Percentiles rank a stretch among this genome's conserved stretches.
These are phyloP conservation scores for Agroathelia rolfsii DNA, from an alignment of 1,284 basidiomycete genomes.

Conservation along the genomic window DNA sequence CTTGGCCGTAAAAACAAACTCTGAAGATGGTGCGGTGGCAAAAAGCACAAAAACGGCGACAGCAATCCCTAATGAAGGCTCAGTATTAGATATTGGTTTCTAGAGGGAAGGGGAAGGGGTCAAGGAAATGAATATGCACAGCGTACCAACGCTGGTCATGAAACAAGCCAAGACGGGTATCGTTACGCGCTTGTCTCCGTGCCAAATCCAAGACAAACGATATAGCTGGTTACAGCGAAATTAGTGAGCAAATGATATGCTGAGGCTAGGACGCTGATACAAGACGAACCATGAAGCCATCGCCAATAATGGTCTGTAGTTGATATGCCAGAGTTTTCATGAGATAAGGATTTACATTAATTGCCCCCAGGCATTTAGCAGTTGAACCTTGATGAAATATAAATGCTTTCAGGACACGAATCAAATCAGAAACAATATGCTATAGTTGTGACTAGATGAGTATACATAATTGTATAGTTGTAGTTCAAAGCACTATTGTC, in stretches of 20 bases:
- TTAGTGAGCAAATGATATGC: background rate
- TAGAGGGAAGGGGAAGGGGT: too few relatives aligned
- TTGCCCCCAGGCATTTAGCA: constrained; percentile 13
- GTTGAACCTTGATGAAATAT: constrained; percentile 4
- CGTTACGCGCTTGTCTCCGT: constrained; percentile 12
- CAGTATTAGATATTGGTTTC: too few relatives aligned
- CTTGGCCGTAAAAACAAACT: constrained; percentile 21
- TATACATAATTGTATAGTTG: too few relatives aligned
- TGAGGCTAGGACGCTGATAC: too few relatives aligned
- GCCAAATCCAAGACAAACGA: constrained; percentile 22
- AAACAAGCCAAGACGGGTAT: constrained; percentile 16
- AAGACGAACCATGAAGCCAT: constrained; percentile 23
- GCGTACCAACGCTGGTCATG: constrained; percentile 20
- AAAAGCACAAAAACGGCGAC: too few relatives aligned
- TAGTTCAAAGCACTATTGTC: too few relatives aligned
- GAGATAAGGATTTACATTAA: constrained; percentile 20
- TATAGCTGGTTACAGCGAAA: constrained; percentile 15
- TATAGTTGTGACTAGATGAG: too few relatives aligned
- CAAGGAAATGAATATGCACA: too few relatives aligned
- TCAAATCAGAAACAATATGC: constrained; percentile 10
- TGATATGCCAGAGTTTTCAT: constrained; percentile 21
- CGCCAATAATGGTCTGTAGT: constrained; percentile 24
- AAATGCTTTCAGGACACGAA: constrained; percentile 9
- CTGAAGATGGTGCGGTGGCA: too few relatives aligned
- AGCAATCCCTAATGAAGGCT: too few relatives aligned